Base-by-base conservation (phyloP, 495 filamentous ascomycete species). In the Aspergillus egyptiacus region DNA sequence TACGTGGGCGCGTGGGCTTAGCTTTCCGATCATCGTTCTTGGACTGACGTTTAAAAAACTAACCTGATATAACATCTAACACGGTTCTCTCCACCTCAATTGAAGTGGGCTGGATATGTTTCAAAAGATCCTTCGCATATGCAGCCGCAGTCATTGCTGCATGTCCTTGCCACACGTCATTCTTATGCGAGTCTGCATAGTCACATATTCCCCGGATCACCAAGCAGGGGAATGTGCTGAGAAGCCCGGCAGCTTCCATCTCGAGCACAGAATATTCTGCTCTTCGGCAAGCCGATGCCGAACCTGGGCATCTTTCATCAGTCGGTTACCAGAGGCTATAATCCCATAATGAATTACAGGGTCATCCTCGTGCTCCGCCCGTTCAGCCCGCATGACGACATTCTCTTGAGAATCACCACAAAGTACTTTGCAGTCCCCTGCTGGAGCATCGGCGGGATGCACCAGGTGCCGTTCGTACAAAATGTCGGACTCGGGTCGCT, bases 171-270 rank as follows among this genome's bases (percentile, higher is more conserved):
- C 65, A 73, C 18, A 52, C 34, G 11, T 62, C 47, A 44, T 70
- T 66, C 50, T 71, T 73, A 46, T 72, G 70, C 5, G 62, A 60
- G 44, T 73, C 69, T 5, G 62, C 49, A 44, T 72, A 73, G 50
- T 73, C 69, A 47, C 60, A 66, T 10, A 71, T 64, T 1, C 70
- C 70, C 35, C 66, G 55, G 30, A 73, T 65, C 3, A 72, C 62
- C 5, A 71, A 46, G 47, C 64, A 69, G 30, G 49, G 62, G 39
- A 69, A 64, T n/a, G 61, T 37, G 48, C 67, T 55, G 60, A 65
- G 69, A 8, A 73, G 24, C 1, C 71, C 71, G 6, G 71, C 69
- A 2, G 69, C 71, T 56, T 73, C 70, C 63, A 73, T 74, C 28
- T 74, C 70, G 34, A 59, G 47, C 64, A 70, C 19, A 51, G 51